Conservation (phyloP, 140 eudicot genomes). For the Erigeron philadelphicus region DNA sequence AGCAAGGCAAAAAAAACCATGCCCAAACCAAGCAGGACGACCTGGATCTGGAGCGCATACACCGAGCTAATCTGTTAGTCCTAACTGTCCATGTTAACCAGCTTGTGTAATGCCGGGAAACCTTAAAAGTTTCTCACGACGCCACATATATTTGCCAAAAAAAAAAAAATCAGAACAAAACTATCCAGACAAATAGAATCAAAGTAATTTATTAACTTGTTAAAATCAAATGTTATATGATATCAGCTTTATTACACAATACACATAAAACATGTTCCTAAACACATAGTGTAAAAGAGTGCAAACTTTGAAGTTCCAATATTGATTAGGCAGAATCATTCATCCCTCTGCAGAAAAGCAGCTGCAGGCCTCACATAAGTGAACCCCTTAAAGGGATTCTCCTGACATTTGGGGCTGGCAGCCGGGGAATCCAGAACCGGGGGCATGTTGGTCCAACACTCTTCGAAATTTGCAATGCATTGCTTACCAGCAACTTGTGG, state of each 20-base stretch:
- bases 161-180: neutral
- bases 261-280: neutral
- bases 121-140: too few species aligned
- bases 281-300: neutral
- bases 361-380: slow-evolving; percentile 49
- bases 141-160: too few species aligned
- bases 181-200: neutral
- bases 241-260: neutral
- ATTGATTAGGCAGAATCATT: slow-evolving; percentile 17
- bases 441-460: slow-evolving; percentile 64
- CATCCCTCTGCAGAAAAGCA: slow-evolving; percentile 28
- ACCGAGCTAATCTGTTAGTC: too few species aligned
- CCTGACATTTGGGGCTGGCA: slow-evolving; percentile 50
- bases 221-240: neutral
- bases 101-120: too few species aligned
- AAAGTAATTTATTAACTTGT: slow-evolving; percentile 4
- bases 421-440: slow-evolving; percentile 65
- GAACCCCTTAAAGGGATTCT: slow-evolving; percentile 53
- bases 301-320: neutral
- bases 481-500: slow-evolving; percentile 65
- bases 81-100: too few species aligned
- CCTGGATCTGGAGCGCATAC: too few species aligned
- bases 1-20: too few species aligned
- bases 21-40: too few species aligned
- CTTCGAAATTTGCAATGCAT: slow-evolving; percentile 63